Conservation (phyloP, 345 rosid genomes). For the Salix arbutifolia region DNA sequence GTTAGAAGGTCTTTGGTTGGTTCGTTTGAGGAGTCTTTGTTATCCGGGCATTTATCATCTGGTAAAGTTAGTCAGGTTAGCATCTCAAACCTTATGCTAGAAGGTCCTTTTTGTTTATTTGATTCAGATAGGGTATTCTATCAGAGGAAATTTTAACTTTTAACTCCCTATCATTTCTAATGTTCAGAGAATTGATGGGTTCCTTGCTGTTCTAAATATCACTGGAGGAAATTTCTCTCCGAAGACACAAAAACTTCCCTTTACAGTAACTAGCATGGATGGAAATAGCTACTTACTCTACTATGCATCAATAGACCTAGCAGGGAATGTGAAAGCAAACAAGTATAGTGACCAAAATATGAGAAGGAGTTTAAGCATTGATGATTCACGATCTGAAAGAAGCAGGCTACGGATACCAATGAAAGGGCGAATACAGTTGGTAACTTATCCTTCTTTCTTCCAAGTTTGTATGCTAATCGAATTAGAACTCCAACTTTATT, state of each 20-base stretch:
- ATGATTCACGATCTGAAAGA: conserved; percentile 55
- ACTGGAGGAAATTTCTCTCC: conserved; percentile 92
- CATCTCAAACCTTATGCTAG: neutral
- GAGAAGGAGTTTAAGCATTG: conserved; percentile 42
- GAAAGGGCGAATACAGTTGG: conserved; percentile 95
- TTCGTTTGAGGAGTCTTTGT: conserved; percentile 91
- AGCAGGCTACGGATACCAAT: conserved; percentile 70
- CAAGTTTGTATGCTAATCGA: neutral
- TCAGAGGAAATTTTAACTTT: neutral
- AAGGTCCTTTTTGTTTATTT: neutral
- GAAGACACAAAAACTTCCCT: conserved; percentile 84
- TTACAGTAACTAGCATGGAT: conserved; percentile 78
- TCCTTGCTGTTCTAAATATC: conserved; percentile 88
- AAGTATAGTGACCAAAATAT: conserved; percentile 49
- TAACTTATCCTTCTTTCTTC: conserved; percentile 25
- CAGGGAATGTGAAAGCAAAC: conserved; percentile 44
- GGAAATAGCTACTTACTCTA: conserved; percentile 76
- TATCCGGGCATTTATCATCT: conserved; percentile 74
- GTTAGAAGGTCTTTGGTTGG: conserved; percentile 86
- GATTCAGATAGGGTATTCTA: neutral
- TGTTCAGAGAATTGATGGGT: conserved; percentile 76
- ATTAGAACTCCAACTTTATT: neutral
- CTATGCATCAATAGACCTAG: conserved; percentile 77
- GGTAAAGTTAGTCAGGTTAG: conserved; percentile 66
- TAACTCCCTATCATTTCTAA: conserved; percentile 5